A percentile compares a stretch with the other conserved stretches of the same genome.
phyloP scores from a whole-genome alignment of 2,329 filamentous ascomycete genomes.

The Thelonectria olida region DNA sequence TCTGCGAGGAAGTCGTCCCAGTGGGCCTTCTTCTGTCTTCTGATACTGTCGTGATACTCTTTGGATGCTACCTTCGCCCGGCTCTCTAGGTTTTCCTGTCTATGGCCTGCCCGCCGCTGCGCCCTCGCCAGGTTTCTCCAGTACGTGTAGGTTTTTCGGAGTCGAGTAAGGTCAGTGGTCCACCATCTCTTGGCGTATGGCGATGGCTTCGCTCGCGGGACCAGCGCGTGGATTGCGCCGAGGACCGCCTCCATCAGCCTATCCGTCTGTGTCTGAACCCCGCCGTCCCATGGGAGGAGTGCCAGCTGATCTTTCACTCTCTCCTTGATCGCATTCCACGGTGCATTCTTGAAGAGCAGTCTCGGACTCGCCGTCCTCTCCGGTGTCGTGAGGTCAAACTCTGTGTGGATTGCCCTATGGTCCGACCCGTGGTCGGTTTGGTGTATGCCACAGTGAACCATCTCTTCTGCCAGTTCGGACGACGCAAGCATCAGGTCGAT shows the following conservation, averaged over 20 bases:
- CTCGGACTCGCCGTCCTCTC: slow-evolving; percentile 17
- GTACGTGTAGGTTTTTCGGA: slow-evolving; percentile 21
- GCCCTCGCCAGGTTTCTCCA: slow-evolving; percentile 17
- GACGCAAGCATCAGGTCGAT: slow-evolving; percentile 40
- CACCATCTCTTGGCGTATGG: slow-evolving; percentile 18
- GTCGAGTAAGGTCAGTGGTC: slow-evolving; percentile 4
- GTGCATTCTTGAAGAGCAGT: slow-evolving; percentile 40
- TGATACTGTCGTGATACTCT: background rate
- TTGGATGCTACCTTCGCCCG: background rate
- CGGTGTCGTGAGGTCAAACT: slow-evolving; percentile 36
- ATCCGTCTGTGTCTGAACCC: background rate
- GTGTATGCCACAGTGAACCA: slow-evolving; percentile 26
- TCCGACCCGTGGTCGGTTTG: slow-evolving; percentile 41
- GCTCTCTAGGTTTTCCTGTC: background rate
- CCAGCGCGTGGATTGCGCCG: slow-evolving; percentile 15
- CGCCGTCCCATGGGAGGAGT: background rate
- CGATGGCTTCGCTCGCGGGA: slow-evolving; percentile 11
- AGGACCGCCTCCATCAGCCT: background rate
- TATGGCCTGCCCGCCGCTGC: background rate
- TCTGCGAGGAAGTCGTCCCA: background rate
- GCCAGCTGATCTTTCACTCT: background rate
- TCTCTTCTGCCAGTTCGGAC: slow-evolving; percentile 29
- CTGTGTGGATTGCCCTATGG: slow-evolving; percentile 41
- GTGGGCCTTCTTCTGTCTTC: background rate
- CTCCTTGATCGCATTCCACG: slow-evolving; percentile 6